Percentiles rank a stretch among this genome's conserved stretches.
These are phyloP conservation scores for Knufia fluminis DNA, from an alignment of 2,329 filamentous ascomycete species.

Conservation along the genomic window DNA sequence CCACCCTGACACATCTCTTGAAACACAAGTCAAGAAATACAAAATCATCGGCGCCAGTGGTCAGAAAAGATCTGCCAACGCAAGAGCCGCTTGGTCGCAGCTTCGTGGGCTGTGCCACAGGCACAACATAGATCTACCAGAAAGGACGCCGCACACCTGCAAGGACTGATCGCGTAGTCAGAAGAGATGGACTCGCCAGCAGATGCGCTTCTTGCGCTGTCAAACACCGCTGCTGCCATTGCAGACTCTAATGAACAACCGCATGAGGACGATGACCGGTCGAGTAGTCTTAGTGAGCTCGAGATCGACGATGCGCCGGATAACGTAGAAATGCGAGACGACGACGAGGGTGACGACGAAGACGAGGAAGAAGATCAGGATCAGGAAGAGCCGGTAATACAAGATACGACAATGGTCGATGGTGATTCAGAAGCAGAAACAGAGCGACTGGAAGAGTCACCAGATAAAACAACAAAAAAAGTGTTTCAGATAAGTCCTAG, in stretches of 20 bases:
- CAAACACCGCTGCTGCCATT: constrained; percentile 28
- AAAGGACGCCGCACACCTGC: not conserved
- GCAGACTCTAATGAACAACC: constrained; percentile 35
- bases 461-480: constrained; percentile 51
- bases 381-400: constrained; percentile 29
- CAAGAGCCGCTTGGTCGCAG: not conserved
- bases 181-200: constrained; percentile 33
- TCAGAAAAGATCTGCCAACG: too few relatives aligned
- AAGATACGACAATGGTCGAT: constrained; percentile 49
- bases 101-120: not conserved
- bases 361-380: constrained; percentile 26
- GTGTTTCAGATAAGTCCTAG: constrained; percentile 62
- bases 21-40: not conserved
- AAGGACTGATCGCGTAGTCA: not conserved
- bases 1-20: not conserved
- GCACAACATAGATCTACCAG: too few relatives aligned
- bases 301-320: constrained; percentile 74
- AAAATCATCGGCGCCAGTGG: not conserved
- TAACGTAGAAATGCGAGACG: constrained; percentile 5
- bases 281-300: constrained; percentile 87
- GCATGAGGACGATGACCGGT: constrained; percentile 57
- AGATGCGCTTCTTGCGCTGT: constrained; percentile 26
- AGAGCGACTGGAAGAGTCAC: constrained; percentile 84
- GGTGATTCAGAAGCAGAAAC: constrained; percentile 83
- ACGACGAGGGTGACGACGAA: constrained; percentile 41